Conservation (phyloP, 1,284 basidiomycete genomes). For the Somion occarium region DNA sequence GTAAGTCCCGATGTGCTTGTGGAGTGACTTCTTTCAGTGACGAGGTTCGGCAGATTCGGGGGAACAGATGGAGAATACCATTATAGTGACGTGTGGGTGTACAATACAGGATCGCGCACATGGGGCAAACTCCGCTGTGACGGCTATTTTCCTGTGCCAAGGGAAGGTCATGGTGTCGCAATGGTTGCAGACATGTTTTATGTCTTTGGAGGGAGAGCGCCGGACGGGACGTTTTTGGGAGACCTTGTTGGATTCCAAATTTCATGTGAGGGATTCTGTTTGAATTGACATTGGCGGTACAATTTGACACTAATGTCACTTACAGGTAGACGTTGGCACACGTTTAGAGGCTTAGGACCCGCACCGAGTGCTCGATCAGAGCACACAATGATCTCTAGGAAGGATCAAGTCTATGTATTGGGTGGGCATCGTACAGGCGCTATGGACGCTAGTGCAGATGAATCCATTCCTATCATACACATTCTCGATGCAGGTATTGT, state of each 20-base stretch:
- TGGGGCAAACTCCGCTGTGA: slow-evolving; percentile 92
- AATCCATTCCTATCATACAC: background rate
- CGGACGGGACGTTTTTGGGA: background rate
- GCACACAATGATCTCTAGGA: slow-evolving; percentile 2
- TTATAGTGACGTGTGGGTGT: slow-evolving; percentile 95
- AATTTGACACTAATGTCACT: background rate
- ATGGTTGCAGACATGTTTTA: slow-evolving; percentile 93
- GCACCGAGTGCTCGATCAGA: slow-evolving; percentile 1
- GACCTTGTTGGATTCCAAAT: background rate
- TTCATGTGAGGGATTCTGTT: background rate
- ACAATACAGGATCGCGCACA: slow-evolving; percentile 67
- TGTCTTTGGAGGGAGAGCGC: slow-evolving; percentile 60
- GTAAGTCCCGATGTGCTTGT: too few species aligned
- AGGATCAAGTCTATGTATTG: slow-evolving; percentile 1
- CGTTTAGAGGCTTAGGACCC: slow-evolving; percentile 2
- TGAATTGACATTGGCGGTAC: background rate
- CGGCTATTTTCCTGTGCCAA: slow-evolving; percentile 86
- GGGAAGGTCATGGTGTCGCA: slow-evolving; percentile 90
- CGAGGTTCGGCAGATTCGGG: slow-evolving; percentile 88
- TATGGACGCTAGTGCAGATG: background rate
- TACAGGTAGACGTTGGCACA: slow-evolving; percentile 3
- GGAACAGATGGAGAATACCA: slow-evolving; percentile 94
- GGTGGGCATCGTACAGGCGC: background rate
- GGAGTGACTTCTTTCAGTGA: too few species aligned
- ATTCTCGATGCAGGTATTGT: background rate